A percentile compares a stretch with the other conserved stretches of the same genome.
Conservation (phyloP, 768 basidiomycete species). For the Nidularia sp. region DNA sequence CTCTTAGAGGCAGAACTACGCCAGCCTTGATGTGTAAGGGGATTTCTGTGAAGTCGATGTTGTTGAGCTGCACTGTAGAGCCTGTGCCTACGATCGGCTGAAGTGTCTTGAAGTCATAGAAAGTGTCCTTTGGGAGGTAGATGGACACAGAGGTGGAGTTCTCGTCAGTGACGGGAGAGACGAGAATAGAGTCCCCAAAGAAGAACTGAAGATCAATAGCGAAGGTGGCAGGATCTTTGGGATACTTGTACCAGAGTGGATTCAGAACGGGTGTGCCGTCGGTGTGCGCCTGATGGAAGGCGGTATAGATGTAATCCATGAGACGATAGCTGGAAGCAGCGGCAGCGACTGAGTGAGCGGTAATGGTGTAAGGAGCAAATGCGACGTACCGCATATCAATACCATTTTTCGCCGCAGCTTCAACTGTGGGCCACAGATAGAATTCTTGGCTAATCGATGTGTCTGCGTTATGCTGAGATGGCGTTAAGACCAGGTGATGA, state of each 20-base stretch:
- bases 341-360: not conserved
- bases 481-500: not conserved
- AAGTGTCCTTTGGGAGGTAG: constrained; percentile 61
- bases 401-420: constrained; percentile 55
- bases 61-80: constrained; percentile 33
- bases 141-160: constrained; percentile 52
- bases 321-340: constrained; percentile 54
- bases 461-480: constrained; percentile 48
- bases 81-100: constrained; percentile 44
- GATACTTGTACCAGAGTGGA: constrained; percentile 66
- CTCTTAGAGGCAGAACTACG: constrained; percentile 52
- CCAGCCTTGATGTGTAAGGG: constrained; percentile 64
- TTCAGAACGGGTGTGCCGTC: constrained; percentile 63
- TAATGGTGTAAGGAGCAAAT: not conserved
- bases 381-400: constrained; percentile 51
- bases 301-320: constrained; percentile 69
- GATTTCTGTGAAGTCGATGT: constrained; percentile 53
- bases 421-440: constrained; percentile 56
- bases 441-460: constrained; percentile 59
- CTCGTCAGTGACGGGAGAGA: constrained; percentile 64
- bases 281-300: constrained; percentile 53
- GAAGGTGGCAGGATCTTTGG: constrained; percentile 55
- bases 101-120: constrained; percentile 60
- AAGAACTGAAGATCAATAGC: constrained; percentile 66
- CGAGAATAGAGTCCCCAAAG: constrained; percentile 63